Evolutionary conservation across 768 basidiomycete species (phyloP).

Genomic region (Daedaleopsis nitida): DNA sequence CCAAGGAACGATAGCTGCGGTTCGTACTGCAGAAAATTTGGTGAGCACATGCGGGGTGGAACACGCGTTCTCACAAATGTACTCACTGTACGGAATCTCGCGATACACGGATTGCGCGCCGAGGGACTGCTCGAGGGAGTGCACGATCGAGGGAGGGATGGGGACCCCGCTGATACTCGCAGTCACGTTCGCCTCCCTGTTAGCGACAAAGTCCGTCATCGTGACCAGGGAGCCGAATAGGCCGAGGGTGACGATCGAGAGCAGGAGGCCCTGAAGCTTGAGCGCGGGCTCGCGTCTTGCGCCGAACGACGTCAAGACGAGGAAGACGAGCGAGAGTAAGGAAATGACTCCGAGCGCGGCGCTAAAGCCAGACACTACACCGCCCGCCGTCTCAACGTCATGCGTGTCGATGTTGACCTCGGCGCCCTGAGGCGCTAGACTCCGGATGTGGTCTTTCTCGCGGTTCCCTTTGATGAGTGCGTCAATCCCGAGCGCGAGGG

Average conservation of each 20-base stretch:
- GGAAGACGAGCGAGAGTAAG: not conserved
- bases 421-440: constrained; percentile 35
- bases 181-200: constrained; percentile 43
- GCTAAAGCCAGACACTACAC: constrained; percentile 38
- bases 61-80: too few species aligned
- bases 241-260: constrained; percentile 47
- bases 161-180: constrained; percentile 41
- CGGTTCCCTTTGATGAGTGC: constrained; percentile 42
- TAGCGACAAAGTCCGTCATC: constrained; percentile 49
- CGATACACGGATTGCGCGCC: constrained; percentile 47
- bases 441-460: constrained; percentile 35
- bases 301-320: not conserved
- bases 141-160: constrained; percentile 41
- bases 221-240: constrained; percentile 52
- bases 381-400: constrained; percentile 27
- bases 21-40: constrained; percentile 39
- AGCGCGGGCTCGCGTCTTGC: constrained; percentile 25
- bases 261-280: constrained; percentile 36
- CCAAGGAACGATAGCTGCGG: constrained; percentile 57
- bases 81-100: constrained; percentile 49
- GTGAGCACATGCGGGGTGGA: not conserved
- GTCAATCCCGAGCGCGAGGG: constrained; percentile 33
- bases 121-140: constrained; percentile 36
- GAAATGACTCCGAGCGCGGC: constrained; percentile 26
- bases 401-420: constrained; percentile 39